Evolutionary conservation across 129 eudicot genomes (phyloP).

Genomic region (Deinandra increscens): DNA sequence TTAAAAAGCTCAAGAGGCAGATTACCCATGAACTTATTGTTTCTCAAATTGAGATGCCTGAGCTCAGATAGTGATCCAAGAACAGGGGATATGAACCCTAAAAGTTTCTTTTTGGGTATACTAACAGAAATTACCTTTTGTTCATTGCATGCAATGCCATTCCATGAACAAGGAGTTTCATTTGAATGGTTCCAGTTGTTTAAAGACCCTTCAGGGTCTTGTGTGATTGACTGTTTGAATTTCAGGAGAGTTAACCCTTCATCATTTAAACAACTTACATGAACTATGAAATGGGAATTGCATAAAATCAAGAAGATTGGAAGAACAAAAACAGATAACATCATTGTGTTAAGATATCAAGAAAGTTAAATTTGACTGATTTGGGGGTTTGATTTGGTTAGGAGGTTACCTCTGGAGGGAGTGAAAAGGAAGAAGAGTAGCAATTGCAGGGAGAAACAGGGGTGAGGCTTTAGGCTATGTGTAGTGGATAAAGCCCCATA

Average conservation of each 20-base stretch:
- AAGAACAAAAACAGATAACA: conserved; percentile 44
- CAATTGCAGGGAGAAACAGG: conserved; percentile 18
- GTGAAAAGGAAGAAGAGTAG: conserved; percentile 4
- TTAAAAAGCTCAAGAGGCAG: conserved; percentile 66
- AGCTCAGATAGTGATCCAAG: conserved; percentile 75
- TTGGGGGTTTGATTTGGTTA: conserved; percentile 25
- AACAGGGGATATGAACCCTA: conserved; percentile 71
- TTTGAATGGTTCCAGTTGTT: conserved; percentile 75
- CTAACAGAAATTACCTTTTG: conserved; percentile 83
- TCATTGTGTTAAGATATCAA: conserved; percentile 26
- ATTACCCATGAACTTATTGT: conserved; percentile 58
- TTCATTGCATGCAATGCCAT: conserved; percentile 86
- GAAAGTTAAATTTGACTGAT: conserved; percentile 9
- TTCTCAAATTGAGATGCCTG: conserved; percentile 83
- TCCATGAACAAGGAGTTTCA: conserved; percentile 98
- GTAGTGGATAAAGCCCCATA: too few relatives aligned
- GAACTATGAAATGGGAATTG: conserved; percentile 39
- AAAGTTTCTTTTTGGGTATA: conserved; percentile 79
- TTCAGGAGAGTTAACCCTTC: conserved; percentile 78
- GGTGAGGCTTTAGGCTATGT: conserved; percentile 35
- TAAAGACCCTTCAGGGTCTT: conserved; percentile 84
- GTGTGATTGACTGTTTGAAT: conserved; percentile 60
- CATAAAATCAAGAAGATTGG: conserved; percentile 42
- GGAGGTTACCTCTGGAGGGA: conserved; percentile 11
- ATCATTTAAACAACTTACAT: conserved; percentile 57